Evolutionary conservation across 179 eudicot species (phyloP), one percentile per base, ranked within the genome.

Genomic region (Corrigiola litoralis): DNA sequence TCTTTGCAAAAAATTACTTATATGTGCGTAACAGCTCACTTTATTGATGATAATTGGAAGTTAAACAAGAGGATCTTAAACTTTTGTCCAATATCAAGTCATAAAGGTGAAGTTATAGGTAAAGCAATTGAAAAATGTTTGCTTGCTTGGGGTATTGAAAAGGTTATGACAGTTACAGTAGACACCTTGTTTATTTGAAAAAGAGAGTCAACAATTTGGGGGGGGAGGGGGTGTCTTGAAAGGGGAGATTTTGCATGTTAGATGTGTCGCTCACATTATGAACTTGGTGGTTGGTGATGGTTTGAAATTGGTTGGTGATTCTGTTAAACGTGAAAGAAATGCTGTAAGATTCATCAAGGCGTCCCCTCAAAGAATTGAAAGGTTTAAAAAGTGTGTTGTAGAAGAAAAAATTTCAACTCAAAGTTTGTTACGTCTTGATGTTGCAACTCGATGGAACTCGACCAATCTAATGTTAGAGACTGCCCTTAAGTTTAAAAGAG

Each of bases 1-100:
- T 64, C 58, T 14, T 24, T 8, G 17, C 74, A 69, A 33, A 50
- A 33, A 24, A 21, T 57, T 4, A 53, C 25, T 8, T 75, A 69
- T 25, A 62, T 64, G 74, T 53, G 58, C 38, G 28, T 64, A 0
- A 75, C 70, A 1, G 49, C 33, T 10, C 79, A 69, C 29, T 69
- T 47, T 4, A 57, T 74, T 63, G 73, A 68, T 48, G 45, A 62
- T 18, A 42, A 75, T 29, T 75, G 71, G 71, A 58, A 6, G 4
- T 16, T 69, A 20, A 63, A 76, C 34, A 65, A 61, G 44, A 66
- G 54, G 31, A 66, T 75, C 7, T 20, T 71, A n/a, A 76, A 67
- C 34, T 61, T 76, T 32, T 76, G 57, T 61, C 34, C 40, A 16
- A 42, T 72, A 55, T 37, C 63, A 18, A 65, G 66, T 62, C 72